Base-by-base conservation (phyloP, 2,329 filamentous ascomycete genomes). In the Cladophialophora bantiana region DNA sequence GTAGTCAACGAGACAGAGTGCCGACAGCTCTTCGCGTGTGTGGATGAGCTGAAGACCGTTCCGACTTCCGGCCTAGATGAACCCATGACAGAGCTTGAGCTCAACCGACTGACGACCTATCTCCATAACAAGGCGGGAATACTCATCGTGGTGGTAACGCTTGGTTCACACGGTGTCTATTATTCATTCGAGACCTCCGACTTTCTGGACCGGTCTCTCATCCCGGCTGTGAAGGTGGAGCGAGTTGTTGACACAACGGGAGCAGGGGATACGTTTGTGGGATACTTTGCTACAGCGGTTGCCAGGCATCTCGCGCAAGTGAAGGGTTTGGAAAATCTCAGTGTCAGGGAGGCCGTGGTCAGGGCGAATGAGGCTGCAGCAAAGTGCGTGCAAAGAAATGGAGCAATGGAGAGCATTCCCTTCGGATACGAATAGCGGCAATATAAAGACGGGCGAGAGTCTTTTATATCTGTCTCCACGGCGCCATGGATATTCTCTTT, bases 1-100 rank as follows among this genome's bases (percentile, higher is more conserved):
- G 87, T 97, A 59, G 86, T 97, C 73, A 97, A 98, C 75, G 94
- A 97, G 82, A 95, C 90, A 0, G 94, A 97, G 81, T 92, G 93
- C 1, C 86, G 89, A 7, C 86, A 94, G 58, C 84, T 96, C 62
- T 88, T 87, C 0, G 87, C 34, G 75, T 75, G 13, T 76, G 80
- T 59, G 75, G 34, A 62, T 15, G 53, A 70, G 50, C 61, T 70
- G 18, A 60, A 61, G 7, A 55, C 31, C 75, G 66, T 50, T 70
- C 50, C 68, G 66, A 32, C 62, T 73, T 18, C 76, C 76, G 3
- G 76, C 76, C 36, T 71, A 73, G 69, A 70, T 18, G 65, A 63
- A 31, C 45, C 54, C 55, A 35, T 73, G 55, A 56, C 62, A n/a
- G 55, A 66, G 45, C 71, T 75, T 31, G 74, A 79, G 13, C 76